Conservation (phyloP, 257 asterid genomes). For the Solanum clarkiae region DNA sequence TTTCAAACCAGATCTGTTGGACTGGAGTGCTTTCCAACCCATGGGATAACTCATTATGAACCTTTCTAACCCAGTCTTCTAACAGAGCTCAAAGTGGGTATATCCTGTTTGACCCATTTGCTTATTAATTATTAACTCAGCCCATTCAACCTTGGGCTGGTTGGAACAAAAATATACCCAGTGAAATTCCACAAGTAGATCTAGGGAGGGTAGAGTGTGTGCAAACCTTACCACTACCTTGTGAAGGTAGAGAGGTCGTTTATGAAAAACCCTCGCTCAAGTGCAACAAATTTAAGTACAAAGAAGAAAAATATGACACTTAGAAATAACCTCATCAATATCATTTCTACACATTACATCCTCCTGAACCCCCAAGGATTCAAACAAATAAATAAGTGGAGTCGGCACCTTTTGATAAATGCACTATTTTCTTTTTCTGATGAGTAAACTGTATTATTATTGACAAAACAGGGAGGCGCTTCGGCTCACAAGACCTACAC, state of each 20-base stretch:
- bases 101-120: not conserved
- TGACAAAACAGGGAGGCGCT: not conserved
- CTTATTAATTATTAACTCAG: not conserved
- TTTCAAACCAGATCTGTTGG: not conserved
- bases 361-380: not conserved
- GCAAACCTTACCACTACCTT: too few species aligned
- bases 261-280: too few species aligned
- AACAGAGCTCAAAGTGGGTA: not conserved
- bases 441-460: not conserved
- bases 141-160: not conserved
- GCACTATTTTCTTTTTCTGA: not conserved
- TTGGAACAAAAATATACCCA: not conserved
- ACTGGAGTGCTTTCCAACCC: not conserved
- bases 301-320: not conserved
- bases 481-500: not conserved
- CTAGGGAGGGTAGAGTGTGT: too few species aligned
- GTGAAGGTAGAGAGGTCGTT: too few species aligned
- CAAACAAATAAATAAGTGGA: not conserved
- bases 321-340: not conserved
- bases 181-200: too few species aligned
- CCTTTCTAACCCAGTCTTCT: not conserved
- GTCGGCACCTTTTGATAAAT: not conserved
- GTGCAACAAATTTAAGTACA: too few species aligned
- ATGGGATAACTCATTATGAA: not conserved
- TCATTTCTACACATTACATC: not conserved